These are phyloP conservation scores for Diaporthe ilicicola DNA, from an alignment of 2,329 filamentous ascomycete species.

Conservation along the genomic window DNA sequence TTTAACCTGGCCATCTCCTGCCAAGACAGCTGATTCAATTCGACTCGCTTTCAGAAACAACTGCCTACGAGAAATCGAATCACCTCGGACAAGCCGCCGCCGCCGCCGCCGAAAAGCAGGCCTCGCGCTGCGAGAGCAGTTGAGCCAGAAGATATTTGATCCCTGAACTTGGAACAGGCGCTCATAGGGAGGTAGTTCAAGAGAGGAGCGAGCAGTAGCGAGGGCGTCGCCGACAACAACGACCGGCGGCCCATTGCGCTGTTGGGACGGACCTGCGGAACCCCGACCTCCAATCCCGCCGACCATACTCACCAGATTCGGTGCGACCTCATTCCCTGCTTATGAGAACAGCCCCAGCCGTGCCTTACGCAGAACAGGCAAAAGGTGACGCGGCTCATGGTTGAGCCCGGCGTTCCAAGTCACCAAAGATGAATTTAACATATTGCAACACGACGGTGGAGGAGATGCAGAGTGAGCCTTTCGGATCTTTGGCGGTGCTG, in stretches of 20 bases:
- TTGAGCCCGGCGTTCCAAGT: conserved; percentile 17
- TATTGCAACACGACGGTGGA: conserved; percentile 33
- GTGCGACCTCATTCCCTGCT: too few species aligned
- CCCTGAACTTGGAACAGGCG: not conserved
- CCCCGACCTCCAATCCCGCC: not conserved
- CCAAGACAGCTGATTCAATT: conserved; percentile 3
- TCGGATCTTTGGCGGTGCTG: not conserved
- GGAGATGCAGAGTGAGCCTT: conserved; percentile 37
- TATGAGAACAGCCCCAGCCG: too few species aligned
- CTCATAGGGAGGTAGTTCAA: too few species aligned
- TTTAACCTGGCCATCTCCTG: not conserved
- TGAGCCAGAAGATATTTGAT: conserved; percentile 13
- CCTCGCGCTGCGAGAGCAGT: not conserved
- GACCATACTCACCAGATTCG: not conserved
- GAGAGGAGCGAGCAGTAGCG: not conserved
- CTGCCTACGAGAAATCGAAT: not conserved
- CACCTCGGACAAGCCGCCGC: not conserved
- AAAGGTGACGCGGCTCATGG: conserved; percentile 9
- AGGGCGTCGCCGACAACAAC: not conserved
- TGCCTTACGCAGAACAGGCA: too few species aligned
- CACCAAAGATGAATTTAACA: conserved; percentile 28
- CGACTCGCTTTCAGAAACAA: not conserved
- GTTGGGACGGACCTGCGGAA: not conserved
- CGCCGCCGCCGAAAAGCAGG: not conserved
- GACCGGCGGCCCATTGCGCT: not conserved